Percentiles rank a stretch among this genome's conserved stretches.
Evolutionary conservation across 148 eudicot genomes (phyloP).

Genomic region (Tetragonia tetragonoides): DNA sequence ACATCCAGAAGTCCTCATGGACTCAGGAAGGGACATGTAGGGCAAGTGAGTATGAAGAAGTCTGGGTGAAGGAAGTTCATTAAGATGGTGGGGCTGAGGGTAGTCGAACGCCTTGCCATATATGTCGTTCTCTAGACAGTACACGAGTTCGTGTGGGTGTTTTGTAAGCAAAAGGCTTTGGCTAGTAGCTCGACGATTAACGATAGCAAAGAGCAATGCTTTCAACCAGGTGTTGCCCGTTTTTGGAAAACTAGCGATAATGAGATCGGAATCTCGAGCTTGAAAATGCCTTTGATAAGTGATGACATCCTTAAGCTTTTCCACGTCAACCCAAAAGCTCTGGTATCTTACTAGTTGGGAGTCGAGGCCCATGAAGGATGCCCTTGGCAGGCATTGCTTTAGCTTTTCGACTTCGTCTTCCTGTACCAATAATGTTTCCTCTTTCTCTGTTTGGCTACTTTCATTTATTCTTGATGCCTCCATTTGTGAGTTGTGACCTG

Average conservation of each 20-base stretch:
- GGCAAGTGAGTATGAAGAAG: too few relatives aligned
- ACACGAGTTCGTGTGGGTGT: background rate
- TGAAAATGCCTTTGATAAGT: background rate
- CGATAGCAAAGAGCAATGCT: background rate
- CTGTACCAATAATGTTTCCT: too few relatives aligned
- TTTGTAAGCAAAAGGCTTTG: background rate
- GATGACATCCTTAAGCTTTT: background rate
- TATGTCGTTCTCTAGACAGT: background rate
- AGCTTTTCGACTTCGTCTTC: too few relatives aligned
- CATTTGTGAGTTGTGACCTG: too few relatives aligned
- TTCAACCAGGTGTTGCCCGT: background rate
- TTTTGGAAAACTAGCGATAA: background rate
- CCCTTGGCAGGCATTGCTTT: too few relatives aligned
- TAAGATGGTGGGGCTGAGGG: too few relatives aligned
- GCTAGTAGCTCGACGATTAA: background rate
- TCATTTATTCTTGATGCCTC: too few relatives aligned
- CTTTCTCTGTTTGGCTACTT: too few relatives aligned
- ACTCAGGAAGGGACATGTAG: background rate
- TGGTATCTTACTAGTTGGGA: background rate
- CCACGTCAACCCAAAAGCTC: background rate
- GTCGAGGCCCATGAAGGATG: too few relatives aligned
- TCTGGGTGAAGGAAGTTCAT: too few relatives aligned
- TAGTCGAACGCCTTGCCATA: too few relatives aligned
- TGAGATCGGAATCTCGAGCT: background rate
- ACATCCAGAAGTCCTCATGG: background rate